phyloP scores from a whole-genome alignment of 805 yeast species.

The Nakazawaea wyomingensis region DNA sequence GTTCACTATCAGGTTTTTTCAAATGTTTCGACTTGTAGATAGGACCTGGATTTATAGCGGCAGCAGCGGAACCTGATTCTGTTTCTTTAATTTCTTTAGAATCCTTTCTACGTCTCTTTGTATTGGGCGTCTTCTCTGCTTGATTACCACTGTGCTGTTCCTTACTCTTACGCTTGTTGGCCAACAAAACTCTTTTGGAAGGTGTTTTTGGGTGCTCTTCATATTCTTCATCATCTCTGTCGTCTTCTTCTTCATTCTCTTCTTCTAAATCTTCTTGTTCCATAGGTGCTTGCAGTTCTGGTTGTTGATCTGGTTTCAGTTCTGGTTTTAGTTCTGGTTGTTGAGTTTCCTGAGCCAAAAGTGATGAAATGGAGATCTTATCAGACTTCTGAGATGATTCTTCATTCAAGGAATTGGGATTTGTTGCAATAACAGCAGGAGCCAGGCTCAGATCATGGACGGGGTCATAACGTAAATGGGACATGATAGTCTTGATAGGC shows the following conservation, averaged over 20 bases:
- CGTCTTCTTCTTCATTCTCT: neutral
- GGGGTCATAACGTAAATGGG: constrained; percentile 7
- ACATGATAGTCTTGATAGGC: neutral
- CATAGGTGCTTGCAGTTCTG: too few species aligned
- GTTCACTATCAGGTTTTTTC: constrained; percentile 89
- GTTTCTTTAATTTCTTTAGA: neutral
- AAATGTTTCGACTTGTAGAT: constrained; percentile 45
- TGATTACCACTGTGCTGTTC: neutral
- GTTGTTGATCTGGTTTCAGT: too few species aligned
- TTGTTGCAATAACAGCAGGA: neutral
- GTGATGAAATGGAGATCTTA: constrained; percentile 3
- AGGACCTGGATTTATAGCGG: neutral
- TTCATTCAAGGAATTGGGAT: neutral
- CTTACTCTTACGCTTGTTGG: constrained; percentile 9
- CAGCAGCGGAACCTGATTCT: neutral
- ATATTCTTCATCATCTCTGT: neutral
- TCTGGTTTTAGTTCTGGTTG: too few species aligned
- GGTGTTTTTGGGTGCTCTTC: neutral
- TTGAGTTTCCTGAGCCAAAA: neutral
- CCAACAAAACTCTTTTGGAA: constrained; percentile 7
- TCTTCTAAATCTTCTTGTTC: neutral
- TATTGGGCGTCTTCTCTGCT: neutral
- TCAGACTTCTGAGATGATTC: neutral
- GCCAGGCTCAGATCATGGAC: constrained; percentile 2
- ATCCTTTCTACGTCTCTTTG: neutral